Conservation (phyloP, 345 rosid genomes). For the Populus deltoides region DNA sequence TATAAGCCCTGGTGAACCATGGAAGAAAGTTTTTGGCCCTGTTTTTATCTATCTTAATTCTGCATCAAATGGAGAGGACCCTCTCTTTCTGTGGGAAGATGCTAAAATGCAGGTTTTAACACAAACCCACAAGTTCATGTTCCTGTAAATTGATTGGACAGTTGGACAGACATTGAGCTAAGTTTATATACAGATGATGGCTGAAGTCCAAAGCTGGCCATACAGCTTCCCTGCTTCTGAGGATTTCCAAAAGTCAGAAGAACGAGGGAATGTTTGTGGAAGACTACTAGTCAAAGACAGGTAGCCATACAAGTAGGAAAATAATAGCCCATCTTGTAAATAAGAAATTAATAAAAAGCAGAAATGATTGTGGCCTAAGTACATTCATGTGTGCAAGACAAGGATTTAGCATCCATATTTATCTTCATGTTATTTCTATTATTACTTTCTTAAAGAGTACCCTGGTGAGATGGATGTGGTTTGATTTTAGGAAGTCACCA, state of each 20-base stretch:
- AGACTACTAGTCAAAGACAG: conserved; percentile 72
- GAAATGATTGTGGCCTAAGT: not conserved
- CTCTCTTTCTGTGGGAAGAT: conserved; percentile 83
- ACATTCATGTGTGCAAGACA: not conserved
- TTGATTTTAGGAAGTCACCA: too few species aligned
- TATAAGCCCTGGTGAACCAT: conserved; percentile 57
- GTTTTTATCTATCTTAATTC: conserved; percentile 81
- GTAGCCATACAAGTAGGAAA: conserved; percentile 24
- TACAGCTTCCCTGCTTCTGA: conserved; percentile 88
- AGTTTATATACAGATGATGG: conserved; percentile 9
- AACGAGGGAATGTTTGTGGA: conserved; percentile 73
- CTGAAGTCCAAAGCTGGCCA: conserved; percentile 75
- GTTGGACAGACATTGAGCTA: conserved; percentile 12
- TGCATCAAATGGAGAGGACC: conserved; percentile 53
- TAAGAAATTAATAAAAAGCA: not conserved
- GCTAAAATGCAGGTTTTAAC: conserved; percentile 70
- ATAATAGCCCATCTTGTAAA: not conserved
- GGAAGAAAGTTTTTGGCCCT: conserved; percentile 98
- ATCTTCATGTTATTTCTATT: not conserved
- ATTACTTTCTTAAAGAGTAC: not conserved
- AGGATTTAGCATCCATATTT: not conserved
- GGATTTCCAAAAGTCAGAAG: conserved; percentile 64
- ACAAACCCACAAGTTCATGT: conserved; percentile 1
- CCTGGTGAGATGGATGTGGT: too few species aligned
- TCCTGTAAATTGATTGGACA: conserved; percentile 1